Conservation (phyloP, 192 early-diverging fungal genomes). For the Jimgerdemannia lactiflua region DNA sequence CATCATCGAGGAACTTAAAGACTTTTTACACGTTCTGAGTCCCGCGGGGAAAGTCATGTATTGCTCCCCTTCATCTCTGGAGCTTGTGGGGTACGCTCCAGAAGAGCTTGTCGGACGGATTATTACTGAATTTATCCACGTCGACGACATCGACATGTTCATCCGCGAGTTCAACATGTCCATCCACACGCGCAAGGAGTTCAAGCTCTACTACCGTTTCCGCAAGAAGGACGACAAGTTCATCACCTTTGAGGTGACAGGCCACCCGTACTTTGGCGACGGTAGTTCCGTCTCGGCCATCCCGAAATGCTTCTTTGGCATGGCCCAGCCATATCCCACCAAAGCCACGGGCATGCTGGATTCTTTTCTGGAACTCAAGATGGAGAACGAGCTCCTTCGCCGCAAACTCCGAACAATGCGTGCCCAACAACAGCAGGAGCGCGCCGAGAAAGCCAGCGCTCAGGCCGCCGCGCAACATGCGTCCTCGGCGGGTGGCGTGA, state of each 20-base stretch:
- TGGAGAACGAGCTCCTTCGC: conserved; percentile 39
- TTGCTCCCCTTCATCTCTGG: conserved; percentile 39
- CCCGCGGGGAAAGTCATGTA: conserved; percentile 40
- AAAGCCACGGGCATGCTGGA: conserved; percentile 36
- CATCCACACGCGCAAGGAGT: conserved; percentile 25
- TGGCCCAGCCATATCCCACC: conserved; percentile 39
- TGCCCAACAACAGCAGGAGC: conserved; percentile 16
- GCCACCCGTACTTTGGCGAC: conserved; percentile 32
- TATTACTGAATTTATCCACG: conserved; percentile 44
- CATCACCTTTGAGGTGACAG: conserved; percentile 38
- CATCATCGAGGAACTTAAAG: conserved; percentile 40
- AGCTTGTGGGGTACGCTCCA: conserved; percentile 40
- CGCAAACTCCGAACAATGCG: conserved; percentile 22
- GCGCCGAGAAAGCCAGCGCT: conserved; percentile 5
- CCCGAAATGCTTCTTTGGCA: conserved; percentile 40
- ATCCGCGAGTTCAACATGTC: conserved; percentile 39
- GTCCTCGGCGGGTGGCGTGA: not conserved
- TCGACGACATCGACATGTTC: conserved; percentile 45
- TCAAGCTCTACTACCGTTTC: conserved; percentile 39
- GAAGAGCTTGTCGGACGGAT: conserved; percentile 40
- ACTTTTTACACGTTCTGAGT: conserved; percentile 45
- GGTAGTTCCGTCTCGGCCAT: conserved; percentile 17
- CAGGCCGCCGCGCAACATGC: not conserved
- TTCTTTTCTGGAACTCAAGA: conserved; percentile 42
- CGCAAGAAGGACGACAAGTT: conserved; percentile 40